Evolutionary conservation across 192 early-diverging fungal species (phyloP), one percentile per base, ranked within the genome.

Genomic region (Kickxella alabastrina): DNA sequence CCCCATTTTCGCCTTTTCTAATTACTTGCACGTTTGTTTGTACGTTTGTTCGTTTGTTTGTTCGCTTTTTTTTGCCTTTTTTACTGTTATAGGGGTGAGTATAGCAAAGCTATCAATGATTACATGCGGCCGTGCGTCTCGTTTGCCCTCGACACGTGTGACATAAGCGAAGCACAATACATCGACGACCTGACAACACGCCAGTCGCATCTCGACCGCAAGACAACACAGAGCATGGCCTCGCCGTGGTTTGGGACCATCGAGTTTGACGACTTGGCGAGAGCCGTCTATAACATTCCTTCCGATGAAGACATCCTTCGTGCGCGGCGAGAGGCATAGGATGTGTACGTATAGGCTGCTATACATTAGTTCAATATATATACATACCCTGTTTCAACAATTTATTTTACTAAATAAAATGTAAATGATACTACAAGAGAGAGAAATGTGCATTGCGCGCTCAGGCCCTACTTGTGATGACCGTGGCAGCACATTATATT

Each of bases 181-280:
- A 36, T 59, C 22, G 46, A 50, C 1, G 65, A 68, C 21, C 60
- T 75, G 23, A 63, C 52, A 29, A 39, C 65, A 0, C 72, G 56
- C 26, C 42, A 62, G 18, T 51, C 67, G 37, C 59, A 32, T 12
- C 31, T 8, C 12, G 31, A 6, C 6, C 31, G 6, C 6, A 32
- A 6, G 12, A 37, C 22, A 22, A 17, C 34, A 15, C 19, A 49
- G 12, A 57, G 60, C 23, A 52, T 49, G 52, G 56, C 72, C 10
- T 75, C 72, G 43, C 61, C 72, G 13, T 75, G 72, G 72, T 64
- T 75, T 3, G 72, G 72, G 8, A 64, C 65, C 10, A 67, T 75
- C 0, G 72, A 75, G 40, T 60, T 75, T 38, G 72, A 75, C 38
- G 72, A 75, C 21, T 22, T 75, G 13, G 57, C 72, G 2, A 42